Evolutionary conservation across 495 filamentous ascomycete genomes (phyloP).

Genomic region (Physcia stellaris): DNA sequence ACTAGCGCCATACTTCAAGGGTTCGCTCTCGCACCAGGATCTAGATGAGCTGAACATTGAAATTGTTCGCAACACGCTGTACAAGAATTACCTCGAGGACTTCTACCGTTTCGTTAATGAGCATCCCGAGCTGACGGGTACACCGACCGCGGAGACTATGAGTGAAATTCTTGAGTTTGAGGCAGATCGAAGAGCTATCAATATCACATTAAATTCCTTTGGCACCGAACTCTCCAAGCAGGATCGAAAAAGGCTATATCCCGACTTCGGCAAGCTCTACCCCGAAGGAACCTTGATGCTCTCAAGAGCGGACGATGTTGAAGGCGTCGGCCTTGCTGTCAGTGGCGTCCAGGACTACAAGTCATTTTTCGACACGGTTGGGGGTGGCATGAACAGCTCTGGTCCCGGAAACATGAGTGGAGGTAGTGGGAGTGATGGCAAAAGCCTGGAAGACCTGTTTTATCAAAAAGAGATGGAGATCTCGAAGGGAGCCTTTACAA

Average conservation of each 20-base stretch:
- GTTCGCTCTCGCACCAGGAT: slow-evolving; percentile 84
- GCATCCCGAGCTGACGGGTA: slow-evolving; percentile 69
- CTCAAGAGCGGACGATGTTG: slow-evolving; percentile 86
- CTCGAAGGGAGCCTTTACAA: slow-evolving; percentile 83
- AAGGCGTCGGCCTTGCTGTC: slow-evolving; percentile 83
- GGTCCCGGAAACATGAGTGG: slow-evolving; percentile 75
- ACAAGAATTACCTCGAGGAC: slow-evolving; percentile 98
- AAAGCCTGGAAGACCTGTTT: slow-evolving; percentile 93
- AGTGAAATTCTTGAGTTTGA: slow-evolving; percentile 89
- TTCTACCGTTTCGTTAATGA: slow-evolving; percentile 87
- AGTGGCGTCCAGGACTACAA: slow-evolving; percentile 89
- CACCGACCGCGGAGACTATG: slow-evolving; percentile 90
- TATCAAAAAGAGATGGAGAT: slow-evolving; percentile 99
- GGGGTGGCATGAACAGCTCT: slow-evolving; percentile 46
- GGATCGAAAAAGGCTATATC: slow-evolving; percentile 93
- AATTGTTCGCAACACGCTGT: slow-evolving; percentile 95
- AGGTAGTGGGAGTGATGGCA: slow-evolving; percentile 60
- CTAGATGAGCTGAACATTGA: slow-evolving; percentile 99
- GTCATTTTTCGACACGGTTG: slow-evolving; percentile 81
- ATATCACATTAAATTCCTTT: slow-evolving; percentile 98
- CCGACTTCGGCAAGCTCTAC: slow-evolving; percentile 76
- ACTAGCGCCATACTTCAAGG: slow-evolving; percentile 92
- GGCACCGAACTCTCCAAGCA: slow-evolving; percentile 90
- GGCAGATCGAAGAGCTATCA: slow-evolving; percentile 91
- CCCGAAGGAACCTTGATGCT: slow-evolving; percentile 93